Evolutionary conservation across 257 asterid genomes (phyloP).

Genomic region (Nicotiana paniculata): DNA sequence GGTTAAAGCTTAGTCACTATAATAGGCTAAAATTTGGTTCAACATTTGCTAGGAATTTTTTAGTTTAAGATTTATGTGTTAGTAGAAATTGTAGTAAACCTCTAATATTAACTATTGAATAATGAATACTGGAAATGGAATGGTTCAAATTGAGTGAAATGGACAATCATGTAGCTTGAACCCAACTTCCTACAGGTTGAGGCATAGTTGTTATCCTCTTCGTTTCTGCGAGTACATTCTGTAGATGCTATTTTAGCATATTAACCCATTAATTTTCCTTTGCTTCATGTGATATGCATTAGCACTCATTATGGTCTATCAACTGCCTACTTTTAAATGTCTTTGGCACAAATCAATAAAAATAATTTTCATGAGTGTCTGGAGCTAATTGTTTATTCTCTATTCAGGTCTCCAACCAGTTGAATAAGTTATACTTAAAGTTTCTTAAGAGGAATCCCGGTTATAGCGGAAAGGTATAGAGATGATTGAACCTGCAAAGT

Average conservation of each 20-base stretch:
- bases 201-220: neutral
- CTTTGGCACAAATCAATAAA: neutral
- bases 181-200: neutral
- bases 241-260: neutral
- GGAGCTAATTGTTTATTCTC: conserved; percentile 15
- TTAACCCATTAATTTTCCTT: neutral
- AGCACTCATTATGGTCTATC: neutral
- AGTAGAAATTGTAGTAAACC: neutral
- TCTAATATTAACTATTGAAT: neutral
- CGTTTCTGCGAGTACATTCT: neutral
- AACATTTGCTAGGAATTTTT: neutral
- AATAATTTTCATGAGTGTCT: conserved; percentile 7
- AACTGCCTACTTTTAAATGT: neutral
- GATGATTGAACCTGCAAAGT: conserved; percentile 15
- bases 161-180: neutral
- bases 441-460: conserved; percentile 95
- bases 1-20: neutral
- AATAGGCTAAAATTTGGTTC: neutral
- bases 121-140: neutral
- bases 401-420: conserved; percentile 79
- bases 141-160: neutral
- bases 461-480: conserved; percentile 84
- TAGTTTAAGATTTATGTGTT: neutral
- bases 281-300: neutral
- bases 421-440: conserved; percentile 78